Evolutionary conservation across 208 protist genomes (phyloP).

Genomic region (Leptomonas seymouri): DNA sequence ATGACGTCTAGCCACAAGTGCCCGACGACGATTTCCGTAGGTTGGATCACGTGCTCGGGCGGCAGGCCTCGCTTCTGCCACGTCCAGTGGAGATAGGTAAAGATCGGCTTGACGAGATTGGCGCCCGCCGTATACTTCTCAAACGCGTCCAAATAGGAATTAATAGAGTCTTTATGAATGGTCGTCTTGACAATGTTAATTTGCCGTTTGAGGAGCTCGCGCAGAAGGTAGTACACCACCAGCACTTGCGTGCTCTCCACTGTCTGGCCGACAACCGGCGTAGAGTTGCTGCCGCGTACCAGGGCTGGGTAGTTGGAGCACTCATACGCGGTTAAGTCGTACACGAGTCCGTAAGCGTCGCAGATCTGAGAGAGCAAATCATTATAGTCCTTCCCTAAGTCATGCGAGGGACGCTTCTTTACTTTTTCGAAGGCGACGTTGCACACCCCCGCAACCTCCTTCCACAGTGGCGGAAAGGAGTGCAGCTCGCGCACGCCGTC

Average conservation of each 20-base stretch:
- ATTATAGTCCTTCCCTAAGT: constrained; percentile 49
- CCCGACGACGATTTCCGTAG: constrained; percentile 70
- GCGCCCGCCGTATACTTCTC: constrained; percentile 68
- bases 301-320: constrained; percentile 73
- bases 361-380: constrained; percentile 43
- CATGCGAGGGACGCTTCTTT: constrained; percentile 28
- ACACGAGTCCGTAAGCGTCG: constrained; percentile 53
- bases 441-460: constrained; percentile 36
- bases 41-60: constrained; percentile 65
- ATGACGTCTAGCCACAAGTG: constrained; percentile 62
- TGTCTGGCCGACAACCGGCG: constrained; percentile 55
- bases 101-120: constrained; percentile 68
- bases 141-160: constrained; percentile 63
- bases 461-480: constrained; percentile 45
- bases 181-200: constrained; percentile 38
- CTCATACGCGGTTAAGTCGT: constrained; percentile 56
- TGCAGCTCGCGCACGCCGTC: constrained; percentile 5
- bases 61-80: constrained; percentile 83
- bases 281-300: constrained; percentile 49
- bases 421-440: constrained; percentile 37
- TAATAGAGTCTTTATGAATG: constrained; percentile 33
- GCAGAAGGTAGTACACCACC: constrained; percentile 80
- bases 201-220: constrained; percentile 74
- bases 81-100: constrained; percentile 84
- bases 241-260: constrained; percentile 78